Percentiles rank a stretch among this genome's conserved stretches.
Conservation (phyloP, 1,284 basidiomycete genomes). For the Cryptococcus jaspeensis region DNA sequence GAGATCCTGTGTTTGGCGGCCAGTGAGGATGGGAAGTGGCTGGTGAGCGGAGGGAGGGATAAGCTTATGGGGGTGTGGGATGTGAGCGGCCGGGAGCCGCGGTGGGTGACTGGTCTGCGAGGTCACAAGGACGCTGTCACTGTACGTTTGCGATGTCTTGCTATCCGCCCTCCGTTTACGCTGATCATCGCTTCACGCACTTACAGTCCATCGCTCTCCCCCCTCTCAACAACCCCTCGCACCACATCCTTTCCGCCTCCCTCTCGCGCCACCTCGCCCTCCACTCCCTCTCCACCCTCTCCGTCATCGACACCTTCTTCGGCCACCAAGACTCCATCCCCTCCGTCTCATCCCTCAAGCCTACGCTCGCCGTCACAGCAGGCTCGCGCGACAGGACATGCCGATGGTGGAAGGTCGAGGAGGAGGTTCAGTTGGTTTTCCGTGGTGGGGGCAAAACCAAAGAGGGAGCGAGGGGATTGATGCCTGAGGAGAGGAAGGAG, state of each 20-base stretch:
- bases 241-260: slow-evolving; percentile 83
- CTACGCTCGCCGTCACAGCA: slow-evolving; percentile 80
- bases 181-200: not conserved
- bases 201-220: slow-evolving; percentile 76
- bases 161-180: not conserved
- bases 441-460: slow-evolving; percentile 79
- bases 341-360: slow-evolving; percentile 72
- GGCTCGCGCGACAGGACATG: slow-evolving; percentile 89
- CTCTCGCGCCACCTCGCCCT: slow-evolving; percentile 90
- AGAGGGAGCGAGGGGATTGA: slow-evolving; percentile 66
- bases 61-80: slow-evolving; percentile 81
- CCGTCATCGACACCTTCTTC: slow-evolving; percentile 94
- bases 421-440: slow-evolving; percentile 94
- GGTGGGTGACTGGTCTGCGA: slow-evolving; percentile 72
- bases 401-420: slow-evolving; percentile 94
- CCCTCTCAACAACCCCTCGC: slow-evolving; percentile 62
- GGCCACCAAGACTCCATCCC: slow-evolving; percentile 92
- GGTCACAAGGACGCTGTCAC: slow-evolving; percentile 85
- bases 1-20: slow-evolving; percentile 80
- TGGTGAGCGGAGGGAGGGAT: slow-evolving; percentile 86
- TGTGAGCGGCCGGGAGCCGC: slow-evolving; percentile 58
- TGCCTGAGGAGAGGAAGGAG: slow-evolving; percentile 56
- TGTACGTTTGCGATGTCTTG: slow-evolving; percentile 56
- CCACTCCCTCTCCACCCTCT: slow-evolving; percentile 80
- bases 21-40: slow-evolving; percentile 77